Evolutionary conservation across 2,329 filamentous ascomycete species (phyloP).

Genomic region (Fusarium proliferatum): DNA sequence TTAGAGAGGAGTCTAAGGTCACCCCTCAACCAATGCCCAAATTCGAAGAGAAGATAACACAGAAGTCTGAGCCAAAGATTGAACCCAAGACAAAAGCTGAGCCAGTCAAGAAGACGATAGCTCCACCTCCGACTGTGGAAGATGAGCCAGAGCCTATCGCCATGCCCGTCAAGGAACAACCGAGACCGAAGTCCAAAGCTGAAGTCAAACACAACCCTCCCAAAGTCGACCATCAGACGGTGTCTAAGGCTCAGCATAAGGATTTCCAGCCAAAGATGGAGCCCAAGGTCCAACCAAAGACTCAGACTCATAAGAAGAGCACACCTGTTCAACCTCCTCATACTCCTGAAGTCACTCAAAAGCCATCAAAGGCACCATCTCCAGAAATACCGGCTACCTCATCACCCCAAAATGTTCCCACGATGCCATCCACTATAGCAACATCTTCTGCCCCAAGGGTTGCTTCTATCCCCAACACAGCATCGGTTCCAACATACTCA

Average conservation of each 20-base stretch:
- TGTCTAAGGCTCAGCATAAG: not conserved
- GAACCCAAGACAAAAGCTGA: not conserved
- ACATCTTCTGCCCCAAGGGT: not conserved
- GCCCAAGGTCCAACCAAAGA: not conserved
- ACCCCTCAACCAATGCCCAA: not conserved
- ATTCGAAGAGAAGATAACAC: not conserved
- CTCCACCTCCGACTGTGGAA: conserved; percentile 4
- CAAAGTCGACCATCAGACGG: not conserved
- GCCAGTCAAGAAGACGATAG: not conserved
- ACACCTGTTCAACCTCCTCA: not conserved
- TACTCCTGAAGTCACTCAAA: not conserved
- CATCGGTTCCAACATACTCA: not conserved
- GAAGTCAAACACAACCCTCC: not conserved
- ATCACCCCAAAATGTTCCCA: not conserved
- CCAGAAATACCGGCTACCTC: not conserved
- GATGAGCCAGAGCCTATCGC: not conserved
- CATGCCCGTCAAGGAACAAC: not conserved
- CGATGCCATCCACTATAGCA: not conserved
- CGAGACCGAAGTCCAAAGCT: not conserved
- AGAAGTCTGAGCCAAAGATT: not conserved
- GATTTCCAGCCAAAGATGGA: not conserved
- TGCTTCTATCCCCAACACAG: not conserved
- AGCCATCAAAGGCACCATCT: not conserved
- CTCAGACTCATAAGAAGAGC: not conserved
- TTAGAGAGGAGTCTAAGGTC: not conserved